Conservation (phyloP, 345 rosid genomes). For the Brassica napus region DNA sequence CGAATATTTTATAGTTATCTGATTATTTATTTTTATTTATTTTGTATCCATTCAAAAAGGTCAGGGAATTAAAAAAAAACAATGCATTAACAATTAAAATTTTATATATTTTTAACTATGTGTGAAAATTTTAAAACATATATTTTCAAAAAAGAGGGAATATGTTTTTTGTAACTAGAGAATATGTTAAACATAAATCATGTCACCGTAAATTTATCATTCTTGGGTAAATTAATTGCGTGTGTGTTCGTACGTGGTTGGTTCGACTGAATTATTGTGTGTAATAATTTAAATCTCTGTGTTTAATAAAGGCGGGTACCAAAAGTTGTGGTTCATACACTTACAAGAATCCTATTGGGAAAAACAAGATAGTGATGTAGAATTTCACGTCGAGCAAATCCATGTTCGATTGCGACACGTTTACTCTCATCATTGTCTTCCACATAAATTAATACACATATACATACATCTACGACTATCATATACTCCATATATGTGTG, state of each 20-base stretch:
- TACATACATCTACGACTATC: not conserved
- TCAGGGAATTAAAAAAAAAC: too few species aligned
- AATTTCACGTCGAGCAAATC: slow-evolving; percentile 17
- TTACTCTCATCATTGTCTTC: slow-evolving; percentile 35
- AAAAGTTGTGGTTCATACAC: slow-evolving; percentile 30
- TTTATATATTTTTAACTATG: too few species aligned
- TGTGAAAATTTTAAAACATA: too few species aligned
- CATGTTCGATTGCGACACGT: slow-evolving; percentile 32
- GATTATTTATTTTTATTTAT: not conserved
- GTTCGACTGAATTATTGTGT: not conserved
- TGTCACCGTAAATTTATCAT: not conserved
- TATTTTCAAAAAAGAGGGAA: too few species aligned
- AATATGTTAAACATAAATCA: not conserved
- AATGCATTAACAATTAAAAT: too few species aligned
- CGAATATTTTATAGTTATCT: not conserved
- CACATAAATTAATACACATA: slow-evolving; percentile 21
- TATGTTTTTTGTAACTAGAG: not conserved
- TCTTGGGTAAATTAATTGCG: slow-evolving; percentile 11
- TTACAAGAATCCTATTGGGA: slow-evolving; percentile 29
- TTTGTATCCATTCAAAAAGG: not conserved
- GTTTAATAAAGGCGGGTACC: not conserved
- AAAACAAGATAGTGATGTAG: slow-evolving; percentile 5
- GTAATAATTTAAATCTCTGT: not conserved
- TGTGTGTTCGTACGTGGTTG: slow-evolving; percentile 1
- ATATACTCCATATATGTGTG: not conserved